Evolutionary conservation across 2,329 filamentous ascomycete species (phyloP).

Genomic region (Polychaeton citri): DNA sequence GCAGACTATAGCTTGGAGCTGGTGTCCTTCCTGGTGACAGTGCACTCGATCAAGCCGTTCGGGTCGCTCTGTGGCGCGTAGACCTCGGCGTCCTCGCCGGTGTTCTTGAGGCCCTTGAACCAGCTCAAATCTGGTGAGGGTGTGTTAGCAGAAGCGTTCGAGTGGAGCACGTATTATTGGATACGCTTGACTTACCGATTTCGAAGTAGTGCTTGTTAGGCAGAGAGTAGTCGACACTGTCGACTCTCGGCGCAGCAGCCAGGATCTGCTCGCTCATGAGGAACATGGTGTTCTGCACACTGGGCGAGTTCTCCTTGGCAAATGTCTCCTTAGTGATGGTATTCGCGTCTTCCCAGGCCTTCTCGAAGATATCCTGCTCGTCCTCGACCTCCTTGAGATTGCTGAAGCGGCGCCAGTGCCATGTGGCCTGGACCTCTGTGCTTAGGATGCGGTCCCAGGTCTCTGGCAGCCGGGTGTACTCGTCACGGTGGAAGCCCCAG

Average conservation of each 20-base stretch:
- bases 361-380: constrained; percentile 56
- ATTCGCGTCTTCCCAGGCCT: constrained; percentile 64
- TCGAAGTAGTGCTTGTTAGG: constrained; percentile 99
- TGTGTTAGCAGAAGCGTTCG: constrained; percentile 4
- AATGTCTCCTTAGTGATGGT: constrained; percentile 84
- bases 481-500: constrained; percentile 84
- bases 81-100: constrained; percentile 86
- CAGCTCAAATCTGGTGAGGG: constrained; percentile 64
- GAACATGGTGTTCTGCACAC: constrained; percentile 97
- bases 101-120: constrained; percentile 93
- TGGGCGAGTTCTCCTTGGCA: constrained; percentile 78
- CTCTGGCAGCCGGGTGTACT: constrained; percentile 82
- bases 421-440: constrained; percentile 77
- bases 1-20: not conserved
- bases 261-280: constrained; percentile 91
- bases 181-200: constrained; percentile 49
- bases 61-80: constrained; percentile 86
- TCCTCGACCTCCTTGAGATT: constrained; percentile 53
- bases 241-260: constrained; percentile 55
- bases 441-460: constrained; percentile 92
- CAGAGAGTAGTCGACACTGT: constrained; percentile 65
- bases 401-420: constrained; percentile 69
- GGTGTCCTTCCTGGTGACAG: constrained; percentile 50
- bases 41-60: constrained; percentile 92
- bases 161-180: constrained; percentile 24